phyloP scores from a whole-genome alignment of 441 rosid genomes.

The Populus hybrid region DNA sequence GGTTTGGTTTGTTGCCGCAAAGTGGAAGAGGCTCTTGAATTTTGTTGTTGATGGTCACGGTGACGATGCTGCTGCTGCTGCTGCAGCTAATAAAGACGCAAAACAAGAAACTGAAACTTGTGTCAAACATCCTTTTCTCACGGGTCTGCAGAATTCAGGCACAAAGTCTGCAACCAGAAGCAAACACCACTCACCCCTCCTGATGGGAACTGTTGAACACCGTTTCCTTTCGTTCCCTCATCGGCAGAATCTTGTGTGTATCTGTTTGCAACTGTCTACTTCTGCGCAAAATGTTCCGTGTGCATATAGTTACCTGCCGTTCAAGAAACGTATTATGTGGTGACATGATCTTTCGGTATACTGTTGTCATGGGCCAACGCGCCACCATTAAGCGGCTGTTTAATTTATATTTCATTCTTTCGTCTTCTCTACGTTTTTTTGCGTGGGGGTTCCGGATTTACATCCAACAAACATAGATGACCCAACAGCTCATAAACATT shows the following conservation, averaged over 20 bases:
- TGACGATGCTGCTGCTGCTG: too few relatives aligned
- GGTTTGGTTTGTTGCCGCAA: background rate
- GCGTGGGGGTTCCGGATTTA: background rate
- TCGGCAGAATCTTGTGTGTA: constrained; percentile 26
- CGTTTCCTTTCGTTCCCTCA: background rate
- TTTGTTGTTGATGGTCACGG: background rate
- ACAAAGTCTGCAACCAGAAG: constrained; percentile 44
- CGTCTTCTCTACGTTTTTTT: too few relatives aligned
- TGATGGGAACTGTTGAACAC: constrained; percentile 24
- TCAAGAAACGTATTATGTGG: background rate
- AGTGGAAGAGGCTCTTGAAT: background rate
- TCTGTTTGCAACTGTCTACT: constrained; percentile 7
- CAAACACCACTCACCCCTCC: constrained; percentile 22
- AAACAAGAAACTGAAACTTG: constrained; percentile 22
- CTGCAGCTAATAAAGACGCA: constrained; percentile 1
- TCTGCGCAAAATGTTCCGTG: background rate
- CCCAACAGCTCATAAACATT: too few relatives aligned
- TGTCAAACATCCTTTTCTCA: constrained; percentile 34
- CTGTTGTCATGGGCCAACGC: background rate
- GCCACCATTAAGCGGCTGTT: too few relatives aligned
- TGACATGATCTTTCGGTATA: background rate
- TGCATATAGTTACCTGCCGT: background rate
- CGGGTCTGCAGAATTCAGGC: constrained; percentile 47
- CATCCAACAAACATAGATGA: too few relatives aligned
- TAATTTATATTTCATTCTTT: too few relatives aligned